Conservation (phyloP, 2,329 filamentous ascomycete genomes). For the Bipolaris bicolor region DNA sequence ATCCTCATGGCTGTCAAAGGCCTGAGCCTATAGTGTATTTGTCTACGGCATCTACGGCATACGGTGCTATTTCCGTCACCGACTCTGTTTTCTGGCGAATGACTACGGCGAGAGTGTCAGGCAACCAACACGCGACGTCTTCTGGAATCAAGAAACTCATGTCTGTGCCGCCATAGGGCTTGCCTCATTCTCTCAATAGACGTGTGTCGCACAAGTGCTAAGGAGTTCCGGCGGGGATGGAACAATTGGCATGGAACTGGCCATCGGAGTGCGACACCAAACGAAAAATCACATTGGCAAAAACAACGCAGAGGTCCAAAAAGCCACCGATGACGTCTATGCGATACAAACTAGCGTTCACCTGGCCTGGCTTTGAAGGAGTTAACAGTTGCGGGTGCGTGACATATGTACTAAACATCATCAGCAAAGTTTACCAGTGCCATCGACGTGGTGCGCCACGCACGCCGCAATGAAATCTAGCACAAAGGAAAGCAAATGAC, state of each 20-base stretch:
- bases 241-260: background rate
- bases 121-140: background rate
- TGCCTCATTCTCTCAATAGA: background rate
- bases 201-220: background rate
- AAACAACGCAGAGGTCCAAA: background rate
- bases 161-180: constrained; percentile 1
- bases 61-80: background rate
- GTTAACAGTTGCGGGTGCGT: background rate
- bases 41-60: background rate
- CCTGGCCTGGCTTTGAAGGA: background rate
- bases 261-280: background rate
- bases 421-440: background rate
- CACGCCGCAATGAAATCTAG: background rate
- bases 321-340: background rate
- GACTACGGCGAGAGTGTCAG: background rate
- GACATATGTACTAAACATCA: background rate
- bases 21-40: background rate
- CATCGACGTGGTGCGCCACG: background rate
- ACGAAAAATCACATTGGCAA: background rate
- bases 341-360: background rate
- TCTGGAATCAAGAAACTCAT: background rate
- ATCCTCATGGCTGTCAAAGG: background rate
- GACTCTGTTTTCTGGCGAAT: background rate
- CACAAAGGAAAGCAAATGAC: too few species aligned
- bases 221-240: background rate